These are phyloP conservation scores for Silene uniflora DNA, from an alignment of 148 eudicot genomes.

Conservation along the genomic window DNA sequence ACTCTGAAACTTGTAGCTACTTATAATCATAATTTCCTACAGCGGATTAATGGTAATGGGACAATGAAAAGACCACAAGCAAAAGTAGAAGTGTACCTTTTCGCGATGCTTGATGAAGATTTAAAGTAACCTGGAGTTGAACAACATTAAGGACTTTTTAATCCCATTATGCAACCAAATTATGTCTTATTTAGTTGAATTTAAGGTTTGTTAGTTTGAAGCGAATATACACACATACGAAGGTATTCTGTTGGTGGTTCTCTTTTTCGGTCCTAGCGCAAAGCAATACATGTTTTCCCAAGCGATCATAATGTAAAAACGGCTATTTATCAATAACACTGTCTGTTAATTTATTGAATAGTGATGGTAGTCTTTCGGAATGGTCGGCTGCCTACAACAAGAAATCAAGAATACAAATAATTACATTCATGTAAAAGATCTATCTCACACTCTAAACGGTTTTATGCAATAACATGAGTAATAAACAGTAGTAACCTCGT, in stretches of 20 bases:
- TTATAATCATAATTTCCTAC: too few species aligned
- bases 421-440: background rate
- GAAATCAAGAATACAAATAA: background rate
- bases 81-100: slow-evolving; percentile 17
- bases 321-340: background rate
- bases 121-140: slow-evolving; percentile 28
- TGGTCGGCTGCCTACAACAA: background rate
- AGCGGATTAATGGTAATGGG: too few species aligned
- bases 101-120: slow-evolving; percentile 35
- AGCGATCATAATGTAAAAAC: slow-evolving; percentile 5
- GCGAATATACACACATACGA: too few species aligned
- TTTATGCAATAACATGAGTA: too few species aligned
- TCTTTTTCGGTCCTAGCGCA: background rate
- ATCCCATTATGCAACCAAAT: too few species aligned
- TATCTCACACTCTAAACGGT: too few species aligned
- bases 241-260: background rate
- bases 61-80: slow-evolving; percentile 23
- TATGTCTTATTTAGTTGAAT: too few species aligned
- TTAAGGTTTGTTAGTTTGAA: too few species aligned
- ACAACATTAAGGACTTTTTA: slow-evolving; percentile 28
- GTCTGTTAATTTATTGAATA: background rate
- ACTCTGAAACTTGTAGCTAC: too few species aligned
- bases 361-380: background rate
- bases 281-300: slow-evolving; percentile 8
- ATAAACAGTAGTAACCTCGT: slow-evolving; percentile 26